Evolutionary conservation across 106 monocot genomes (phyloP).

Genomic region (Platanthera zijinensis): DNA sequence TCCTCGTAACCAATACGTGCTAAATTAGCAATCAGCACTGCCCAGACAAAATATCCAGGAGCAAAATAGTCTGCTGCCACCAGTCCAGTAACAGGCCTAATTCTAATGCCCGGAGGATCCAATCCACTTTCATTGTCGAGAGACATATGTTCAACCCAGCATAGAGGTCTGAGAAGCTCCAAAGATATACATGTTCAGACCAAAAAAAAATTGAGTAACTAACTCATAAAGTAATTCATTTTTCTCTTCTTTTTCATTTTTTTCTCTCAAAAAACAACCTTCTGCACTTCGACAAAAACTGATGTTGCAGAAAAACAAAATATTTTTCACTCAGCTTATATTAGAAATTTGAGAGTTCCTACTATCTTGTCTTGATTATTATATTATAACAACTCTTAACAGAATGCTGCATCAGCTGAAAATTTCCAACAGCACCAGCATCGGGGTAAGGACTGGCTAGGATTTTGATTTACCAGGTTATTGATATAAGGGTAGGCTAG

Average conservation of each 20-base stretch:
- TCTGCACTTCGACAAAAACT: not conserved
- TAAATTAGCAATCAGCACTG: constrained; percentile 97
- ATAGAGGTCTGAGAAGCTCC: constrained; percentile 65
- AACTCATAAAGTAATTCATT: not conserved
- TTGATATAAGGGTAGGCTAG: too few species aligned
- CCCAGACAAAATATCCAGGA: constrained; percentile 99
- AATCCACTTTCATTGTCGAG: constrained; percentile 98
- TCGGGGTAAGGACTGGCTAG: not conserved
- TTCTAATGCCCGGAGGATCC: constrained; percentile 81
- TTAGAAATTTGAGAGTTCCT: not conserved
- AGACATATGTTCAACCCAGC: constrained; percentile 99
- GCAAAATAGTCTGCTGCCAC: constrained; percentile 99
- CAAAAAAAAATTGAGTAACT: not conserved
- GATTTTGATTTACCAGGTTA: not conserved
- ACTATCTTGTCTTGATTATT: not conserved
- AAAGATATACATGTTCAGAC: constrained; percentile 2
- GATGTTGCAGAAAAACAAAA: not conserved
- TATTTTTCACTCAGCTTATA: not conserved
- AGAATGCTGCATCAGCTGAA: not conserved
- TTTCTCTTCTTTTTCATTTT: not conserved
- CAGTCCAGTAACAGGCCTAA: constrained; percentile 90
- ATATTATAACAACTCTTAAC: not conserved
- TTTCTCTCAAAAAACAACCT: not conserved
- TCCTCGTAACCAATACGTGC: constrained; percentile 98
- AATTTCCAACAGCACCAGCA: not conserved